Conservation (phyloP, 495 filamentous ascomycete genomes). For the Neurospora africana region DNA sequence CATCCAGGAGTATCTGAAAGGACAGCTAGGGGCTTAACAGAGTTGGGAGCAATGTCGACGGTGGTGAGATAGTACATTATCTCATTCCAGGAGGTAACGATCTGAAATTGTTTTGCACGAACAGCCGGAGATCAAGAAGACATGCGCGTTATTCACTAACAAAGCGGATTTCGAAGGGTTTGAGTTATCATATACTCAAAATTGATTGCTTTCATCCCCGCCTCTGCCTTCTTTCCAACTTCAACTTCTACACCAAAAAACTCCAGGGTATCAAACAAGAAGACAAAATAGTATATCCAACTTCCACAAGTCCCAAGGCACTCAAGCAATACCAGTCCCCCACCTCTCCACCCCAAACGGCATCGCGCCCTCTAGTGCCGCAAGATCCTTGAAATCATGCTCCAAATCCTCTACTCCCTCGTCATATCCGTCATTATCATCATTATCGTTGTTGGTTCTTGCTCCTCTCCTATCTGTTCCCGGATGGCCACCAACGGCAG, state of each 20-base stretch:
- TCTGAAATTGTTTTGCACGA: no score
- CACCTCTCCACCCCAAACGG: background rate
- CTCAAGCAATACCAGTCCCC: background rate
- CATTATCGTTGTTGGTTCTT: background rate
- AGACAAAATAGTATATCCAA: background rate
- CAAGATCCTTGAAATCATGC: background rate
- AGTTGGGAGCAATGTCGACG: no score
- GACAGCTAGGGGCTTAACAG: no score
- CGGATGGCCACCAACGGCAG: background rate
- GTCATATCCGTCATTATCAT: background rate
- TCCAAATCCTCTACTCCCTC: background rate
- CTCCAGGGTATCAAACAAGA: background rate
- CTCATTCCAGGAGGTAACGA: no score
- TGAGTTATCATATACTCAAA: background rate
- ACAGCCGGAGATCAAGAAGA: no score
- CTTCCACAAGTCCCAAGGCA: background rate
- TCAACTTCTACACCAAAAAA: background rate
- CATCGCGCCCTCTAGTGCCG: background rate
- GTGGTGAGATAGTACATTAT: no score
- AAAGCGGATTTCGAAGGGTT: no score
- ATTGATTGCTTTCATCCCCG: background rate
- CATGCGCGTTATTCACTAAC: no score
- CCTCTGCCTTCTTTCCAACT: background rate
- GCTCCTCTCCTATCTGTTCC: background rate
- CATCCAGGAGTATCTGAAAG: no score